Evolutionary conservation across 192 early-diverging fungal genomes (phyloP).

Genomic region (Coemansia sp.): DNA sequence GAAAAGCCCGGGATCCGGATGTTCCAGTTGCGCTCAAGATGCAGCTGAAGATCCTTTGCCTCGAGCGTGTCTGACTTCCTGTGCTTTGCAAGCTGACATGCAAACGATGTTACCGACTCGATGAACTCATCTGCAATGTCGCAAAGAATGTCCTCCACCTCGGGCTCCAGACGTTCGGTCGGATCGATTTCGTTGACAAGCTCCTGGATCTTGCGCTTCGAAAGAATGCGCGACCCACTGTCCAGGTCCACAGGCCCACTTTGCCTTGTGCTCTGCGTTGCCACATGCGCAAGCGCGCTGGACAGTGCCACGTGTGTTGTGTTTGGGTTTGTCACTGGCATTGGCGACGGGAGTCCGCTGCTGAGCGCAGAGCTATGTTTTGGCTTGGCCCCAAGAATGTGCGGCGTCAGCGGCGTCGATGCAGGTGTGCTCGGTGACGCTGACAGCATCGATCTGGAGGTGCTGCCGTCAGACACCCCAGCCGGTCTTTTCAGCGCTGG

Average conservation of each 20-base stretch:
- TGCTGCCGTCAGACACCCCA: neutral
- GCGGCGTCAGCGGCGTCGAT: conserved; percentile 27
- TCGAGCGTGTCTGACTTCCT: conserved; percentile 73
- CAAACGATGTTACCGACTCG: conserved; percentile 78
- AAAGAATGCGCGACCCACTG: conserved; percentile 56
- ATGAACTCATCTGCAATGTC: conserved; percentile 88
- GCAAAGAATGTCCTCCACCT: conserved; percentile 83
- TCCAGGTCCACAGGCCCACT: conserved; percentile 42
- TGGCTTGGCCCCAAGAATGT: conserved; percentile 24
- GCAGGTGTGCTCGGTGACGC: conserved; percentile 20
- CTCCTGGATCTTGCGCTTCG: conserved; percentile 81
- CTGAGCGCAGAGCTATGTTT: neutral
- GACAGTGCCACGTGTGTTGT: conserved; percentile 40
- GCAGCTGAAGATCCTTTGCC: conserved; percentile 85
- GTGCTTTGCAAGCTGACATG: conserved; percentile 81
- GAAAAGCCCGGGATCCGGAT: conserved; percentile 87
- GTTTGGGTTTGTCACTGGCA: conserved; percentile 20
- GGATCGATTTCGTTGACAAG: conserved; percentile 84
- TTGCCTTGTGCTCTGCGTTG: conserved; percentile 47
- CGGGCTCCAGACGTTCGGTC: conserved; percentile 72
- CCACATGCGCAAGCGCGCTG: conserved; percentile 49
- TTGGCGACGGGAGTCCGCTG: conserved; percentile 15
- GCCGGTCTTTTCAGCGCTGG: neutral
- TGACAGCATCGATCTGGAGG: neutral
- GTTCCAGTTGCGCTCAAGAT: conserved; percentile 89